Percentiles rank a stretch among this genome's conserved stretches.
Evolutionary conservation across 1,139 yeast species (phyloP).

Genomic region (Geotrichum restrictum): DNA sequence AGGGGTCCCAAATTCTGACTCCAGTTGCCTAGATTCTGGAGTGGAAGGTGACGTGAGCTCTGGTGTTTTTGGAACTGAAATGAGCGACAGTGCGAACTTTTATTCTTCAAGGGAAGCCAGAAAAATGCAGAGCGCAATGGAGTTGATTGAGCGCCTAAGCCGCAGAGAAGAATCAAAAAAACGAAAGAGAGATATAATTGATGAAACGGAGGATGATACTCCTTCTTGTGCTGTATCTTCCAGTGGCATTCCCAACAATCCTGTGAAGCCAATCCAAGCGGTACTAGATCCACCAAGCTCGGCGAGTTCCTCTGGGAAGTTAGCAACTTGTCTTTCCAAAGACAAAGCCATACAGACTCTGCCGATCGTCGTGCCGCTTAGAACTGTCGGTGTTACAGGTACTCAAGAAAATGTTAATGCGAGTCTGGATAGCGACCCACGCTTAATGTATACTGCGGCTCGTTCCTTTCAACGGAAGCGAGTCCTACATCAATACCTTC

Average conservation of each 20-base stretch:
- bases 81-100: slow-evolving; percentile 16
- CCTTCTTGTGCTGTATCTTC: neutral
- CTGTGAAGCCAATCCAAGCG: too few relatives aligned
- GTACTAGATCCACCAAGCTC: too few relatives aligned
- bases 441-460: neutral
- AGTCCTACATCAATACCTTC: slow-evolving; percentile 13
- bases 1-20: slow-evolving; percentile 14
- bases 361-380: slow-evolving; percentile 10
- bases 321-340: too few relatives aligned
- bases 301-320: too few relatives aligned
- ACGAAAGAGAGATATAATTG: slow-evolving; percentile 6
- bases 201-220: neutral
- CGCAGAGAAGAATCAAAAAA: slow-evolving; percentile 20
- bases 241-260: too few relatives aligned
- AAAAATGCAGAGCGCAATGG: slow-evolving; percentile 32
- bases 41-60: slow-evolving; percentile 13
- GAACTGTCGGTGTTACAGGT: neutral
- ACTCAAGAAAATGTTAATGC: neutral
- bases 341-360: slow-evolving; percentile 16
- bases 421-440: neutral
- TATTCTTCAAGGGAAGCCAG: slow-evolving; percentile 33
- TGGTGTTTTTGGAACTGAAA: slow-evolving; percentile 18
- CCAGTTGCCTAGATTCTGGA: slow-evolving; percentile 10
- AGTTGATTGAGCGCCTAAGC: slow-evolving; percentile 30
- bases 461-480: neutral